A percentile compares a stretch with the other conserved stretches of the same genome.
phyloP scores from a whole-genome alignment of 1,139 yeast genomes.

The Petasospora rhodanensis region DNA sequence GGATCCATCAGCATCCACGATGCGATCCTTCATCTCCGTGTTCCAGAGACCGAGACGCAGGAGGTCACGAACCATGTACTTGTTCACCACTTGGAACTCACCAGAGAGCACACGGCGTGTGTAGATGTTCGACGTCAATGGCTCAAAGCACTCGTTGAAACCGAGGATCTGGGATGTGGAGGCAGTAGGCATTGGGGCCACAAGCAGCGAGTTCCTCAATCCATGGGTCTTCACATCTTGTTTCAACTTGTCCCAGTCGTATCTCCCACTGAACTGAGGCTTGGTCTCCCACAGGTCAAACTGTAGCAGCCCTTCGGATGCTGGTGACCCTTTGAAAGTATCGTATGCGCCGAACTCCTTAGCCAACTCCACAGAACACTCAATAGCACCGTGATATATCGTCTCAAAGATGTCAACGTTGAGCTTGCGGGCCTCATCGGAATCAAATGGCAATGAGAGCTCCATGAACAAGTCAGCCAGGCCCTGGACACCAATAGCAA shows the following conservation, averaged over 20 bases:
- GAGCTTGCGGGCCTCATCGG: constrained; percentile 62
- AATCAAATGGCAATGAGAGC: constrained; percentile 76
- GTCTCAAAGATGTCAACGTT: constrained; percentile 86
- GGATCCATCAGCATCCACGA: constrained; percentile 80
- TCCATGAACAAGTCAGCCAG: constrained; percentile 81
- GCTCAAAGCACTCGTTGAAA: constrained; percentile 88
- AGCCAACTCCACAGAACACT: constrained; percentile 76
- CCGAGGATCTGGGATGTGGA: constrained; percentile 90
- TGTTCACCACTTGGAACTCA: constrained; percentile 85
- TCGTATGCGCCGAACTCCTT: constrained; percentile 59
- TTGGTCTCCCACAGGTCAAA: constrained; percentile 71
- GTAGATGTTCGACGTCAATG: constrained; percentile 83
- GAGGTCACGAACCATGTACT: constrained; percentile 73
- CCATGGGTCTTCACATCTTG: constrained; percentile 58
- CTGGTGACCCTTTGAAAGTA: constrained; percentile 74
- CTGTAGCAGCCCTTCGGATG: constrained; percentile 73
- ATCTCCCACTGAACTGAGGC: constrained; percentile 51
- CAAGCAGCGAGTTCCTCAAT: constrained; percentile 72
- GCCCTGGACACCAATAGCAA: constrained; percentile 89
- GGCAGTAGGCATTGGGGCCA: constrained; percentile 95
- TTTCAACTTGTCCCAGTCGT: constrained; percentile 72
- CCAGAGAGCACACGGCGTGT: constrained; percentile 85
- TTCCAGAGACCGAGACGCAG: constrained; percentile 83
- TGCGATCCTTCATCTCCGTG: constrained; percentile 73
- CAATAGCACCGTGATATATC: constrained; percentile 81